These are phyloP conservation scores for Emericellopsis cladophorae DNA, from an alignment of 2,329 filamentous ascomycete species.

Conservation along the genomic window DNA sequence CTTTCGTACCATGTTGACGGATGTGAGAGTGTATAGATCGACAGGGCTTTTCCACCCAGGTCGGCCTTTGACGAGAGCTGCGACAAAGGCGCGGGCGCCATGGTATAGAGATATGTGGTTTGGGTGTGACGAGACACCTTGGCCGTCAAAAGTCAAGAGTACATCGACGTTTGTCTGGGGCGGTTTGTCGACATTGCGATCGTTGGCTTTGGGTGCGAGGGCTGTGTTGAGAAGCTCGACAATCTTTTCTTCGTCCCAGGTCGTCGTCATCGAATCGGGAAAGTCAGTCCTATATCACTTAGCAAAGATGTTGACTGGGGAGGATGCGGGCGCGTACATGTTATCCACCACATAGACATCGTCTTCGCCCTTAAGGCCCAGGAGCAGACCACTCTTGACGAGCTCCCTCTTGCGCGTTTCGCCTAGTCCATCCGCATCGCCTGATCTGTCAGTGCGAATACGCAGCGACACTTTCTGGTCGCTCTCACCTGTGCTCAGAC, in stretches of 20 bases:
- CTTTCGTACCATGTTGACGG: conserved; percentile 63
- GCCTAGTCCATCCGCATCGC: conserved; percentile 79
- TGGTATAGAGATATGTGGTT: conserved; percentile 88
- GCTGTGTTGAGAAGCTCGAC: conserved; percentile 56
- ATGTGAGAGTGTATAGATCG: conserved; percentile 72
- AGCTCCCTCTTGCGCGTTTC: conserved; percentile 74
- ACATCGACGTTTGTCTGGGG: conserved; percentile 53
- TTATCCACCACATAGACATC: conserved; percentile 82
- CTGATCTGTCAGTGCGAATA: conserved; percentile 22
- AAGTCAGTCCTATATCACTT: conserved; percentile 38
- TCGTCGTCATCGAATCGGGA: conserved; percentile 74
- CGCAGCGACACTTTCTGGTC: neutral
- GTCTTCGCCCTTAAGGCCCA: conserved; percentile 62
- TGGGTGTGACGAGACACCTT: conserved; percentile 75
- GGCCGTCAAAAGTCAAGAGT: conserved; percentile 79
- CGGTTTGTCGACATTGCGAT: conserved; percentile 13
- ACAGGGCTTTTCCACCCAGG: conserved; percentile 60
- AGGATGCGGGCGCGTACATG: conserved; percentile 30
- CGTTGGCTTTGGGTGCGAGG: conserved; percentile 55
- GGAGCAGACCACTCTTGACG: conserved; percentile 60
- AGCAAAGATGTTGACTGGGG: too few species aligned
- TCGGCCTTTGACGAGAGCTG: conserved; percentile 48
- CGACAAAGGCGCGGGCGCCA: conserved; percentile 64
- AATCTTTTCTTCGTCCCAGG: conserved; percentile 63
- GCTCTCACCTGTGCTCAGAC: conserved; percentile 63